Base-by-base conservation (phyloP, 2,329 filamentous ascomycete species). In the Penicillium sp. region DNA sequence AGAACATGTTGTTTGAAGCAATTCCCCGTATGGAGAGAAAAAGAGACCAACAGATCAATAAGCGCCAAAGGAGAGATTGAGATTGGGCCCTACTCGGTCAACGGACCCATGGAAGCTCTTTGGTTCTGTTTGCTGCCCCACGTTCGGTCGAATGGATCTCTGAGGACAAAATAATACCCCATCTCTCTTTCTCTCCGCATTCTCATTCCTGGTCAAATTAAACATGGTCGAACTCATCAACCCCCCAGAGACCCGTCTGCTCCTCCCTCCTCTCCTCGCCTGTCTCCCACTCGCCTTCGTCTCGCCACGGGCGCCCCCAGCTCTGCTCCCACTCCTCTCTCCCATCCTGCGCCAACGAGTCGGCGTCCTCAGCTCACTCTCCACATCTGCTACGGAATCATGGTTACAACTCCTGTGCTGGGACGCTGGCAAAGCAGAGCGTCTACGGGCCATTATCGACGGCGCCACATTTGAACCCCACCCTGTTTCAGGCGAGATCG, bases 401-500 rank as follows among this genome's bases (percentile, higher is more conserved):
- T 88, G 85, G 85, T 72, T 87, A 1, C 75, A 77, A 3, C 69
- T 87, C 32, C 74, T 88, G 10, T 84, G 79, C 60, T 87, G 85
- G 85, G 80, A 85, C 58, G 57, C 72, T 1, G 68, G 71, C 6
- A 76, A 79, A 49, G 83, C 81, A 3, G 76, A 81, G 31, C 78
- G 75, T 53, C 73, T 87, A 10, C 79, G 82, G 45, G 72, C 75
- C 11, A 68, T 82, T 21, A 77, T 87, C 34, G 79, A 81, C 55
- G 75, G 77, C 34, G 75, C 83, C 31, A 75, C 75, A 16, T 79
- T 87, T 52, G 85, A 87, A 67, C 83, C 83, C 42, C 85, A 88
- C 61, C 85, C 85, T 0, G 81, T 82, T 3, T 87, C 85, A 1
- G 85, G 85, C 45, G 85, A 88, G 64, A 80, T 88, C 42, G 85